Evolutionary conservation across 192 early-diverging fungal species (phyloP).

Genomic region (Piromyces finnis): DNA sequence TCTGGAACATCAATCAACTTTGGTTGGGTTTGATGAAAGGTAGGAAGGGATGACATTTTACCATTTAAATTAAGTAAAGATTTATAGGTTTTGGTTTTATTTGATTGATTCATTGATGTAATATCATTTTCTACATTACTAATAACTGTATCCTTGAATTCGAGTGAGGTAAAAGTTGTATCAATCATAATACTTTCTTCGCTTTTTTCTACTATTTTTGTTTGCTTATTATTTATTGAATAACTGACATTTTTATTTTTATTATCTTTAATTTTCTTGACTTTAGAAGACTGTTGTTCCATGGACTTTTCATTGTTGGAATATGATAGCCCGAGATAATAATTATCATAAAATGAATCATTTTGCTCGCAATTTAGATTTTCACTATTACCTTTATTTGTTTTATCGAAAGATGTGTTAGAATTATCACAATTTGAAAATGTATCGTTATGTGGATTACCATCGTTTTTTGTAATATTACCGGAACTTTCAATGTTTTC

Average conservation of each 20-base stretch:
- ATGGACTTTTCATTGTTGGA: background rate
- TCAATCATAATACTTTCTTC: background rate
- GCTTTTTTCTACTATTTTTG: background rate
- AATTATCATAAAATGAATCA: background rate
- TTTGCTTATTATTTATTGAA: background rate
- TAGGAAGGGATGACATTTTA: background rate
- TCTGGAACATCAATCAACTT: background rate
- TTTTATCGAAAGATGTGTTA: background rate
- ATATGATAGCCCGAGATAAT: background rate
- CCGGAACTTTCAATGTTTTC: background rate
- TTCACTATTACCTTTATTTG: background rate
- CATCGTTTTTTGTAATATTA: background rate
- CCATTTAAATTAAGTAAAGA: no score
- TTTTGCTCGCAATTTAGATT: background rate
- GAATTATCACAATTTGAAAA: no score
- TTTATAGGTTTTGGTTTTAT: background rate
- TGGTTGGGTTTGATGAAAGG: background rate
- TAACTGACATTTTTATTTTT: no score
- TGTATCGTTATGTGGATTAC: no score
- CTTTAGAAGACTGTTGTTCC: no score
- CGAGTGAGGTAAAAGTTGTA: background rate
- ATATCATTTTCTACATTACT: background rate
- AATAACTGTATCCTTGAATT: background rate
- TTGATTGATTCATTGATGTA: background rate
- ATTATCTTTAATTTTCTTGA: no score